These are phyloP conservation scores for Xerocomellus chrysenteron DNA, from an alignment of 768 basidiomycete species.

Conservation along the genomic window DNA sequence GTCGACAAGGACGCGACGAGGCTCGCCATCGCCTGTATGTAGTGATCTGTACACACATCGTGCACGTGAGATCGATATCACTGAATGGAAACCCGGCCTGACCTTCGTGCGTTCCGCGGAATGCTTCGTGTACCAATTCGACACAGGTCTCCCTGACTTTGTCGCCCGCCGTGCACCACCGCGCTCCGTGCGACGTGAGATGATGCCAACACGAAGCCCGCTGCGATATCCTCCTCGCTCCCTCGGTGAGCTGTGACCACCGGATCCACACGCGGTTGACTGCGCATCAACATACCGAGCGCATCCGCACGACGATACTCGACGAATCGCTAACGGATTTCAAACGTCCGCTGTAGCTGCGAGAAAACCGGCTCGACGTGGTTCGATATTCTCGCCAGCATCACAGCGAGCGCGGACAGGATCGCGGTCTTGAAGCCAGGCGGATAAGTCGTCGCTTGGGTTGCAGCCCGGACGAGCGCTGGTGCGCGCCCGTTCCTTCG, in stretches of 20 bases:
- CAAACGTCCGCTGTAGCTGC: slow-evolving; percentile 93
- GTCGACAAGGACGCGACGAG: too few species aligned
- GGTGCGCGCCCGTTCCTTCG: slow-evolving; percentile 80
- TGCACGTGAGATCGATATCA: not conserved
- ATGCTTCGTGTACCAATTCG: slow-evolving; percentile 77
- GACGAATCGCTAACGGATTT: slow-evolving; percentile 85
- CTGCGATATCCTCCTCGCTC: slow-evolving; percentile 69
- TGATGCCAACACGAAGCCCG: slow-evolving; percentile 73
- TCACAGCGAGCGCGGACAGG: slow-evolving; percentile 77
- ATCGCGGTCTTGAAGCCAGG: slow-evolving; percentile 93
- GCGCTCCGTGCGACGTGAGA: slow-evolving; percentile 73
- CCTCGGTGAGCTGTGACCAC: slow-evolving; percentile 85
- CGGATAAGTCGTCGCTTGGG: too few species aligned
- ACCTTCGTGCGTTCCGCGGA: slow-evolving; percentile 73
- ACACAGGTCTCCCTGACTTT: slow-evolving; percentile 69
- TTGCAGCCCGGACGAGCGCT: slow-evolving; percentile 93
- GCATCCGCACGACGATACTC: slow-evolving; percentile 80
- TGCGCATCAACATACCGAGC: slow-evolving; percentile 86
- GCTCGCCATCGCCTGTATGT: slow-evolving; percentile 61
- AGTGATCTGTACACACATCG: slow-evolving; percentile 51
- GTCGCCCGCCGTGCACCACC: slow-evolving; percentile 53
- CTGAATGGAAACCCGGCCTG: not conserved
- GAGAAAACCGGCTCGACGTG: slow-evolving; percentile 99
- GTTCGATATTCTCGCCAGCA: slow-evolving; percentile 81
- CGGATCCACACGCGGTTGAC: slow-evolving; percentile 88